Evolutionary conservation across 352 stramenopile species (phyloP), one percentile per base, ranked within the genome.

Genomic region (Phytopythium vexans): DNA sequence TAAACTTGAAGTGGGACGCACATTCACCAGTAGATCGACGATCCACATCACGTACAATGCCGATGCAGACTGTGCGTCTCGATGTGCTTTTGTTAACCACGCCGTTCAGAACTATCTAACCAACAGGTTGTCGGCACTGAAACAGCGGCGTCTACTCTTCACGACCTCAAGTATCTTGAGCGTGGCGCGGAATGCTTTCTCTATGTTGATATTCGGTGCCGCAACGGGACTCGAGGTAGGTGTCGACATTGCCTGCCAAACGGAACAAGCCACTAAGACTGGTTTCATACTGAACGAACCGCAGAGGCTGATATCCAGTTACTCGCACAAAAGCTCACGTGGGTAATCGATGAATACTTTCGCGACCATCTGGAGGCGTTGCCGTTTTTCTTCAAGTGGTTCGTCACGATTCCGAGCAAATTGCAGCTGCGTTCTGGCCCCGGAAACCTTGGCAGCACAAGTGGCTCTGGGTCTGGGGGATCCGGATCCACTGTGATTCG

Each of bases 161-260:
- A 91, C 46, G 77, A 89, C 35, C 62, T 91, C 8, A 86, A 86
- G 53, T 91, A 89, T 41, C 64, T 88, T 8, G 73, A 89, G 41
- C 72, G 76, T 11, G 81, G 70, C 0, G 81, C 81, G 27, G 76
- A 91, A 41, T 91, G 81, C 44, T 91, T 89, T 39, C 6, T 79
- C 8, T 89, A 83, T 38, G 3, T 89, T 6, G 80, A 91, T 56
- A 47, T 91, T 6, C 40, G 68, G 11, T 87, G 74, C 44, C 70
- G 67, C 33, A 71, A 49, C 32, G 70, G 80, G 39, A 76, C 72
- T 1, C 74, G 77, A 72, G 74, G 79, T 89, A 42, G 4, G 58
- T 70, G 33, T 8, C 37, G 37, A 41, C 37, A 41, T 41, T 41
- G 37, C 12, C 8, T 9, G 2, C 8, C 37, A 41, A 41, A 41